phyloP scores from a whole-genome alignment of 768 basidiomycete species.

The Amanita polypyramis region DNA sequence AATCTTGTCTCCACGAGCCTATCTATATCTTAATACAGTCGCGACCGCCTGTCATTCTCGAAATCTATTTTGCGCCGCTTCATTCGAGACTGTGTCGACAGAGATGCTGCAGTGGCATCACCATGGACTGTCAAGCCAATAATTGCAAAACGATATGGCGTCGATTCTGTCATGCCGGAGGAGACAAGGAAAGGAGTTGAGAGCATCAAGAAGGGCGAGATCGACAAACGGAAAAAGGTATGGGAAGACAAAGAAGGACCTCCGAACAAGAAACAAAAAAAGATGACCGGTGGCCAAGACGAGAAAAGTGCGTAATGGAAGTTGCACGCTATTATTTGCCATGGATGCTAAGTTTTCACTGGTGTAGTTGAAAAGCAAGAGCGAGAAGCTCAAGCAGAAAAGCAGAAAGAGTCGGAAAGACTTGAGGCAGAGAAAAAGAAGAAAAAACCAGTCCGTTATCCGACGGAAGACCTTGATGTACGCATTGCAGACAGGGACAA shows the following conservation, averaged over 20 bases:
- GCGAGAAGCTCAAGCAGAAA: constrained; percentile 56
- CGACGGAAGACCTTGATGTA: constrained; percentile 87
- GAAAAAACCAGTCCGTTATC: constrained; percentile 86
- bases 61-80: constrained; percentile 96
- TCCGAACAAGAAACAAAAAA: constrained; percentile 74
- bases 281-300: constrained; percentile 61
- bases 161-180: constrained; percentile 79
- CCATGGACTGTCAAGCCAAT: constrained; percentile 91
- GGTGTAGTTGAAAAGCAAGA: constrained; percentile 51
- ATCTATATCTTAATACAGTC: constrained; percentile 34
- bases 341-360: constrained; percentile 15
- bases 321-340: constrained; percentile 12
- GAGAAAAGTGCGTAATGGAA: constrained; percentile 44
- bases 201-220: constrained; percentile 75
- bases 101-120: constrained; percentile 85
- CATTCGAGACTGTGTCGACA: constrained; percentile 90
- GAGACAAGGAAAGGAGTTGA: constrained; percentile 73
- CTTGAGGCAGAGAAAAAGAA: constrained; percentile 74
- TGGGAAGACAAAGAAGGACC: constrained; percentile 86
- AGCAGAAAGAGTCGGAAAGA: constrained; percentile 57
- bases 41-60: constrained; percentile 91
- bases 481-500: constrained; percentile 72
- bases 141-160: constrained; percentile 78
- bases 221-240: constrained; percentile 86
- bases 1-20: constrained; percentile 2